phyloP scores from a whole-genome alignment of 345 rosid species.

The Heritiera littoralis region DNA sequence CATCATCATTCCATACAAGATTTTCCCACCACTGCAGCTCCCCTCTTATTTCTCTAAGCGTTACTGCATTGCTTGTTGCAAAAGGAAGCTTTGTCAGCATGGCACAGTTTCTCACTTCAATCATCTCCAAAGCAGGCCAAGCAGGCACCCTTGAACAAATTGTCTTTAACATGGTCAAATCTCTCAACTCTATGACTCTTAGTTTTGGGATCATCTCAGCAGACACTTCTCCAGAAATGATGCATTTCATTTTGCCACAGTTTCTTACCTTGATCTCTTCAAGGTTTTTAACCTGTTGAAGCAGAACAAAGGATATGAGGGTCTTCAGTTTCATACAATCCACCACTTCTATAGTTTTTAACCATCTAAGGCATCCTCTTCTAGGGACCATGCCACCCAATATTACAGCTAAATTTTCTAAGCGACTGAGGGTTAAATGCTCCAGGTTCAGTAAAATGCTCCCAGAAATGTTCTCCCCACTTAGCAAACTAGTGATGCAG shows the following conservation, averaged over 20 bases:
- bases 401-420: constrained; percentile 25
- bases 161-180: constrained; percentile 26
- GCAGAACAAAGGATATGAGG: constrained; percentile 32
- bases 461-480: constrained; percentile 29
- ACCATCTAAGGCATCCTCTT: constrained; percentile 30
- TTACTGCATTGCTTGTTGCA: constrained; percentile 15
- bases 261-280: constrained; percentile 33
- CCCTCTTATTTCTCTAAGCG: constrained; percentile 31
- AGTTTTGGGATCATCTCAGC: constrained; percentile 23
- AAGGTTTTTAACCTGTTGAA: constrained; percentile 31
- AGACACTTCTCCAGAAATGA: constrained; percentile 22
- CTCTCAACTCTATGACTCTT: constrained; percentile 33
- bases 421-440: constrained; percentile 25
- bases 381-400: constrained; percentile 29
- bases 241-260: constrained; percentile 26
- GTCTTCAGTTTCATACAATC: constrained; percentile 31
- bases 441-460: constrained; percentile 35
- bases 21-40: constrained; percentile 29
- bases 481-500: constrained; percentile 32
- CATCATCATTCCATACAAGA: constrained; percentile 18
- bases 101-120: constrained; percentile 37
- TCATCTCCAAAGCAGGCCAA: constrained; percentile 27
- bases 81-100: constrained; percentile 32
- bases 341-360: constrained; percentile 30
- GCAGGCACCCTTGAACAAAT: constrained; percentile 25